phyloP scores from a whole-genome alignment of 1,139 yeast genomes.

The Kluyveromyces sp. region DNA sequence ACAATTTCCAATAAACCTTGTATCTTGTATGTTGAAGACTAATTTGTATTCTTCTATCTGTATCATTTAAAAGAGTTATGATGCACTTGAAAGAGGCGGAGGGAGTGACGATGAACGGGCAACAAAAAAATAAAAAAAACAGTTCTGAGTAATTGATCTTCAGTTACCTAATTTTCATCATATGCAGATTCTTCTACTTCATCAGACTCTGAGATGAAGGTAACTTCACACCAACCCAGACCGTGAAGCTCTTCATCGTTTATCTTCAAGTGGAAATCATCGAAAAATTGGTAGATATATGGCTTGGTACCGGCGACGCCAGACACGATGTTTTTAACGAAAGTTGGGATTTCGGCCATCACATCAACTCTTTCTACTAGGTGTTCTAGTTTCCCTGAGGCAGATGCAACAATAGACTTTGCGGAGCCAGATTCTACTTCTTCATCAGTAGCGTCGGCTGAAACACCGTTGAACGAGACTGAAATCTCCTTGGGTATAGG shows the following conservation, averaged over 20 bases:
- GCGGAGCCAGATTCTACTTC: slow-evolving; percentile 30
- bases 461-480: slow-evolving; percentile 50
- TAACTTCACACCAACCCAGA: slow-evolving; percentile 72
- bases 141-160: not conserved
- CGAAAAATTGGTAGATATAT: slow-evolving; percentile 83
- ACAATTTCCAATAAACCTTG: not conserved
- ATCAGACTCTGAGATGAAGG: slow-evolving; percentile 50
- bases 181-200: slow-evolving; percentile 3
- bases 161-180: not conserved
- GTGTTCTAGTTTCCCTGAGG: slow-evolving; percentile 47
- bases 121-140: not conserved
- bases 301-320: slow-evolving; percentile 96
- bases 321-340: slow-evolving; percentile 86
- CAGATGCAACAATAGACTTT: slow-evolving; percentile 33
- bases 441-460: slow-evolving; percentile 36
- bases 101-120: not conserved
- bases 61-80: too few relatives aligned
- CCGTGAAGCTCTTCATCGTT: slow-evolving; percentile 42
- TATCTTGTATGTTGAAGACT: not conserved
- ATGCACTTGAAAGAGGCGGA: not conserved
- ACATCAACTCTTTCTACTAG: slow-evolving; percentile 90
- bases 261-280: slow-evolving; percentile 37
- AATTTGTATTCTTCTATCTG: too few relatives aligned
- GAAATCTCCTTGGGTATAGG: slow-evolving; percentile 67
- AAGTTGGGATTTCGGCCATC: slow-evolving; percentile 93